These are phyloP conservation scores for Fraxinus paxiana DNA, from an alignment of 305 asterid genomes.

Conservation along the genomic window DNA sequence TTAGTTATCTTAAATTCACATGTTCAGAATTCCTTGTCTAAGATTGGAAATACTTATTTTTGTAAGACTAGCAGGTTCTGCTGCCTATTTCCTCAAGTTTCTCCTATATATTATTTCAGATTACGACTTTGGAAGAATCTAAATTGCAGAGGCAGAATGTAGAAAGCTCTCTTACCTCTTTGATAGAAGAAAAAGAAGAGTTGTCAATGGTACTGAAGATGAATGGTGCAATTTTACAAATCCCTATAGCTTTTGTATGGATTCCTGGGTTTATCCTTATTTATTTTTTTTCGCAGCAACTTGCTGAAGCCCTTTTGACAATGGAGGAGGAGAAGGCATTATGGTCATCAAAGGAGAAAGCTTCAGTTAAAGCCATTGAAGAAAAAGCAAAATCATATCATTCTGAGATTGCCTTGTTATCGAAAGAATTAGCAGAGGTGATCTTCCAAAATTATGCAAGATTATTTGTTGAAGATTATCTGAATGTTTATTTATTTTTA, in stretches of 20 bases:
- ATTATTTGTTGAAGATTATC: not conserved
- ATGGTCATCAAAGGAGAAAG: conserved; percentile 86
- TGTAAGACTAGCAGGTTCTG: conserved; percentile 4
- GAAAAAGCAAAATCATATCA: conserved; percentile 44
- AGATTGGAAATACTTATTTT: conserved; percentile 2
- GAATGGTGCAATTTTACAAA: not conserved
- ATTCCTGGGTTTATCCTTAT: conserved; percentile 24
- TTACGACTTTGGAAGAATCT: conserved; percentile 54
- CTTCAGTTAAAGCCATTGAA: conserved; percentile 64
- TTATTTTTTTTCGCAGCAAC: conserved; percentile 53
- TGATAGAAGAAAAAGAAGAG: conserved; percentile 76
- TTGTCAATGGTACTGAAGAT: conserved; percentile 58
- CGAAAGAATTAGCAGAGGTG: conserved; percentile 62
- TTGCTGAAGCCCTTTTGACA: conserved; percentile 79
- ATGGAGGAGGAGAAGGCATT: conserved; percentile 91
- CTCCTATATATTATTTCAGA: conserved; percentile 44
- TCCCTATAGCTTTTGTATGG: conserved; percentile 7
- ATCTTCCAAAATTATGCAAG: conserved; percentile 15
- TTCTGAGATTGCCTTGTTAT: conserved; percentile 49
- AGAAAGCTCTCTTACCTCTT: conserved; percentile 43
- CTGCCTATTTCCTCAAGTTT: conserved; percentile 21
- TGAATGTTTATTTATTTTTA: not conserved
- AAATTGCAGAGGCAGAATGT: conserved; percentile 33
- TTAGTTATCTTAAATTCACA: conserved; percentile 13
- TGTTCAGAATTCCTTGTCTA: conserved; percentile 11